phyloP scores from a whole-genome alignment of 75 land plant species.

The Isoetes taiwanensis region DNA sequence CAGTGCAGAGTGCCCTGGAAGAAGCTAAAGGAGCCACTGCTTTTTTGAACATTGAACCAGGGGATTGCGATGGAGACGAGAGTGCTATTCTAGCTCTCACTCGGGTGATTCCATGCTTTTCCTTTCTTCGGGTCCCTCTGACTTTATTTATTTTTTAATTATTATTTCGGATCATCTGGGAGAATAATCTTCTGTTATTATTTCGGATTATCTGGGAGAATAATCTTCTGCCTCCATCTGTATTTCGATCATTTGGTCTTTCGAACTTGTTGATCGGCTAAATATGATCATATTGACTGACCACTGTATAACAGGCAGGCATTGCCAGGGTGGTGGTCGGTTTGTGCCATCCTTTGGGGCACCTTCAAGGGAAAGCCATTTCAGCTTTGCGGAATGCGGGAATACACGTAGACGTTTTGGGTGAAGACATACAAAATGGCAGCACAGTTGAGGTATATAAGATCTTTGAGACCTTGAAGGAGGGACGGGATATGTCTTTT shows the following conservation, averaged over 20 bases:
- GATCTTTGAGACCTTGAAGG: no score
- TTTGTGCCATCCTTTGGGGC: constrained; percentile 52
- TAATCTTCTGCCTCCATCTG: no score
- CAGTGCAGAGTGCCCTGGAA: constrained; percentile 56
- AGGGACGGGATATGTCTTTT: no score
- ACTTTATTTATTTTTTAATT: no score
- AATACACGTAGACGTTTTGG: constrained; percentile 52
- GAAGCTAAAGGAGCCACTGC: constrained; percentile 48
- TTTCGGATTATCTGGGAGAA: no score
- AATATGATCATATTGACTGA: no score
- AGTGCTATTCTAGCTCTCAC: constrained; percentile 48
- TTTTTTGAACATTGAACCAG: constrained; percentile 81
- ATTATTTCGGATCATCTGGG: no score
- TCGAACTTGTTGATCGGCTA: no score
- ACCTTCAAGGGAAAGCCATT: constrained; percentile 59
- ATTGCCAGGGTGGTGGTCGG: constrained; percentile 71
- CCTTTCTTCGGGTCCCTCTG: no score
- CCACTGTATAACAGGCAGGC: constrained; percentile 62
- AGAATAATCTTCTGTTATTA: no score
- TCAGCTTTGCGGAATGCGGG: constrained; percentile 39
- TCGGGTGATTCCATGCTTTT: constrained; percentile 49
- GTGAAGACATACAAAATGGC: constrained; percentile 28
- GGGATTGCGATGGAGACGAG: constrained; percentile 74
- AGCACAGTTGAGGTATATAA: constrained; percentile 7
- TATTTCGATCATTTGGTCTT: no score